phyloP scores from a whole-genome alignment of 148 eudicot genomes.

The Selenicereus undatus region DNA sequence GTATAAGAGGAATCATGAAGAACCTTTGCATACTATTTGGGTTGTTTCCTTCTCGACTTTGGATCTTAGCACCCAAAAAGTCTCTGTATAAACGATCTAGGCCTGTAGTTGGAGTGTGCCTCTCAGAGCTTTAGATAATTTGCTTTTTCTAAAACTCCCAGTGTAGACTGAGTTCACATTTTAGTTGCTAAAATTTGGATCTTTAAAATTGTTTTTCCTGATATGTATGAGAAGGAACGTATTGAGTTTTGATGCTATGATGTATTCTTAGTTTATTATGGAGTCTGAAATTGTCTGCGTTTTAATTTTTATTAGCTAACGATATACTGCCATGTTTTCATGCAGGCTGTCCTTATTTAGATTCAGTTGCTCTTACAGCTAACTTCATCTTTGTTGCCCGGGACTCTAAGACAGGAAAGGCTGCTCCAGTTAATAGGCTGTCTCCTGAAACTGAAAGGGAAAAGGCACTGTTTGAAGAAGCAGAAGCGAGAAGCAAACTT shows the following conservation, averaged over 20 bases:
- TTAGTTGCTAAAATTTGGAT: background rate
- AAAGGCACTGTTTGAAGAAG: constrained; percentile 61
- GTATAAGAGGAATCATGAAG: background rate
- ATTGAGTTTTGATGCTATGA: background rate
- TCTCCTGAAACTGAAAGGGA: constrained; percentile 79
- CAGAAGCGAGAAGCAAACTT: constrained; percentile 66
- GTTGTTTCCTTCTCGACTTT: no score
- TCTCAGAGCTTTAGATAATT: background rate
- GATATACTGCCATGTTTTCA: background rate
- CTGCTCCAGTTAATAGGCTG: constrained; percentile 82
- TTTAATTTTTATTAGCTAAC: background rate
- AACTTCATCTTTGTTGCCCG: constrained; percentile 97
- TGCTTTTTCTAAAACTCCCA: background rate
- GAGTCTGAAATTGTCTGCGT: background rate
- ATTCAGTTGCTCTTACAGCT: constrained; percentile 72
- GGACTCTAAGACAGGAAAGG: constrained; percentile 82
- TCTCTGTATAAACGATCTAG: no score
- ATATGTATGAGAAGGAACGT: background rate
- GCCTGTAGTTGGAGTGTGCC: background rate
- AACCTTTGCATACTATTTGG: no score
- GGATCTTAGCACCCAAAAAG: no score
- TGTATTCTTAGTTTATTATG: background rate
- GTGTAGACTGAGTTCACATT: background rate
- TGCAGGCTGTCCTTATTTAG: constrained; percentile 40
- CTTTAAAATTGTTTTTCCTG: background rate